Conservation (phyloP, 1,284 basidiomycete species). For the Anthracocystis setariae region DNA sequence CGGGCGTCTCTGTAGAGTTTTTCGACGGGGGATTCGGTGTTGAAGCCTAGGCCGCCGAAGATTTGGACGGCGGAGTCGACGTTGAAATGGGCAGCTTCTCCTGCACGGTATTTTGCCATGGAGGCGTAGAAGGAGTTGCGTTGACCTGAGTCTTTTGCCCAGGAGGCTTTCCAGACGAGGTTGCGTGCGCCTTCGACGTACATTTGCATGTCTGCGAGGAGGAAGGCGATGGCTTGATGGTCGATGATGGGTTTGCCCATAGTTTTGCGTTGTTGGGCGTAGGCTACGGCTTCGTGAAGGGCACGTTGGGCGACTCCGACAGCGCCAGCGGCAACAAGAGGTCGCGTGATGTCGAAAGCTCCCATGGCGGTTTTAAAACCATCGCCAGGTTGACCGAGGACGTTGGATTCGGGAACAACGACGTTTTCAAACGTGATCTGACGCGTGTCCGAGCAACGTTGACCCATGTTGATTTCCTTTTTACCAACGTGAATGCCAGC, state of each 20-base stretch:
- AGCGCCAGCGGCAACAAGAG: slow-evolving; percentile 72
- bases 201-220: slow-evolving; percentile 74
- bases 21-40: slow-evolving; percentile 72
- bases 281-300: slow-evolving; percentile 71
- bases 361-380: slow-evolving; percentile 73
- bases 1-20: slow-evolving; percentile 70
- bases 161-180: slow-evolving; percentile 71
- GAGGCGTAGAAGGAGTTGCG: slow-evolving; percentile 72
- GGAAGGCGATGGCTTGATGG: slow-evolving; percentile 72
- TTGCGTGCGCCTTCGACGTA: slow-evolving; percentile 70
- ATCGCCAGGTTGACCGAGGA: slow-evolving; percentile 71
- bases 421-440: slow-evolving; percentile 73
- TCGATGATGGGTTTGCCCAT: slow-evolving; percentile 73
- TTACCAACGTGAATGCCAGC: slow-evolving; percentile 70
- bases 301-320: slow-evolving; percentile 72
- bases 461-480: slow-evolving; percentile 75
- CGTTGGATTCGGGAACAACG: slow-evolving; percentile 71
- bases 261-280: slow-evolving; percentile 72
- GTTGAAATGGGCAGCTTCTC: slow-evolving; percentile 57
- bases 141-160: slow-evolving; percentile 71
- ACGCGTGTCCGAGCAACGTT: slow-evolving; percentile 72
- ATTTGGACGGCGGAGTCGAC: slow-evolving; percentile 69
- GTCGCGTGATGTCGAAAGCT: slow-evolving; percentile 72
- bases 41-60: slow-evolving; percentile 71
- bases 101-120: slow-evolving; percentile 72